Evolutionary conservation across 345 rosid genomes (phyloP), one percentile per base, ranked within the genome.

Genomic region (Heritiera littoralis): DNA sequence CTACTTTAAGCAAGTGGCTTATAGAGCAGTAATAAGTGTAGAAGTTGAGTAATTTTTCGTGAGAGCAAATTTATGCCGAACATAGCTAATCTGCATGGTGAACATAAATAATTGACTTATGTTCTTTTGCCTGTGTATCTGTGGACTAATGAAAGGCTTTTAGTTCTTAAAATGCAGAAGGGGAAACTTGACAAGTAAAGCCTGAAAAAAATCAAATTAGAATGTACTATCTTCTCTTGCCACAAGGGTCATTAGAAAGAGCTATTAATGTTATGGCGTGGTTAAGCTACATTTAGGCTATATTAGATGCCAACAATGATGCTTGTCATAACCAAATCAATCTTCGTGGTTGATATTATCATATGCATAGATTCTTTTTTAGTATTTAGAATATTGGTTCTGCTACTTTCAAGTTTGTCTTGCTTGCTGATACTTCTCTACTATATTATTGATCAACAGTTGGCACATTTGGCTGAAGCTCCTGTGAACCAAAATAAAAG

Each of bases 401-500:
- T 69, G 12, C 56, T 38, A 45, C 17, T n/a, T 54, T 73, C 61
- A 55, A 52, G 76, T 18, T 23, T 40, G 43, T 73, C 51, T n/a
- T 56, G 66, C 40, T 60, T 74, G 46, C 38, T 48, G 48, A 52
- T 68, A 14, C n/a, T 65, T 64, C 35, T 43, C 38, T 59, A 38
- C 0, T 7, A 30, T 54, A 38, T 61, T 15, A 58, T 17, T 61
- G 71, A 75, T 77, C 51, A 61, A 78, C 88, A 93, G 95, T 92
- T 68, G 90, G 89, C 80, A 83, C 94, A 56, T 89, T 92, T 77
- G 82, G 92, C 80, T 90, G 89, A 68, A 88, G 88, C 83, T 86
- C 90, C 74, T 92, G 90, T 74, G 95, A 95, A 78, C 95, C 97
- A 43, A 91, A 93, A 80, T 93, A 93, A 82, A 89, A 82, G 81